A percentile compares a stretch with the other conserved stretches of the same genome.
These are phyloP conservation scores for Sclerotinia spermophila DNA, from an alignment of 2,329 filamentous ascomycete genomes.

Conservation along the genomic window DNA sequence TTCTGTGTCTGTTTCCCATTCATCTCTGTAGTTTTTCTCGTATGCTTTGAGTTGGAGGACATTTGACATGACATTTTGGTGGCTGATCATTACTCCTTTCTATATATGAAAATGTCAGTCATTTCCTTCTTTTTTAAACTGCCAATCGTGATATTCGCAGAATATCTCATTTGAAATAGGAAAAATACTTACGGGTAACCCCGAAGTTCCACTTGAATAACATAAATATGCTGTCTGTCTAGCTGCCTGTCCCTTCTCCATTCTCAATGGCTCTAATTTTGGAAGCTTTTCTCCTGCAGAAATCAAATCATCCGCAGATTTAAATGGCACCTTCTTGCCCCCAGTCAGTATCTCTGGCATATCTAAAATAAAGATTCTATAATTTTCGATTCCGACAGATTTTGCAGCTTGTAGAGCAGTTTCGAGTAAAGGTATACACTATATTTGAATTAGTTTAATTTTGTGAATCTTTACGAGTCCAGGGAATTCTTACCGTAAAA, in stretches of 20 bases:
- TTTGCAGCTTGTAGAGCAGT: slow-evolving; percentile 65
- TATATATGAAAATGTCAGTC: slow-evolving; percentile 16
- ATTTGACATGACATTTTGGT: slow-evolving; percentile 79
- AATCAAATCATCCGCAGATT: slow-evolving; percentile 73
- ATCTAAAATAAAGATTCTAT: slow-evolving; percentile 71
- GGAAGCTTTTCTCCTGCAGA: slow-evolving; percentile 54
- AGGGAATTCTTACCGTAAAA: slow-evolving; percentile 68
- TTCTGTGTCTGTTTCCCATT: slow-evolving; percentile 30
- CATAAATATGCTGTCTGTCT: slow-evolving; percentile 75
- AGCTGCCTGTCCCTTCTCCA: slow-evolving; percentile 61
- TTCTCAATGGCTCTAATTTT: slow-evolving; percentile 53
- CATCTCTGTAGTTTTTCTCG: slow-evolving; percentile 48
- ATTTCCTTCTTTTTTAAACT: slow-evolving; percentile 37
- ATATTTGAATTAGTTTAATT: not conserved
- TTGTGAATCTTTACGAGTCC: slow-evolving; percentile 29
- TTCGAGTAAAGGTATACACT: slow-evolving; percentile 62
- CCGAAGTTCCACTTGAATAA: slow-evolving; percentile 48
- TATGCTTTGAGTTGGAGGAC: slow-evolving; percentile 46
- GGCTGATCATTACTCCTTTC: slow-evolving; percentile 86
- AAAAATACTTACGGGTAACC: slow-evolving; percentile 58
- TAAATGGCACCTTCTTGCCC: slow-evolving; percentile 50
- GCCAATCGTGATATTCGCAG: not conserved
- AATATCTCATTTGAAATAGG: not conserved
- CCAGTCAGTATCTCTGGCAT: slow-evolving; percentile 54
- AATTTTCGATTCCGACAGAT: slow-evolving; percentile 63